These are phyloP conservation scores for Ceratocystiopsis sp. DNA, from an alignment of 2,329 filamentous ascomycete genomes.

Conservation along the genomic window DNA sequence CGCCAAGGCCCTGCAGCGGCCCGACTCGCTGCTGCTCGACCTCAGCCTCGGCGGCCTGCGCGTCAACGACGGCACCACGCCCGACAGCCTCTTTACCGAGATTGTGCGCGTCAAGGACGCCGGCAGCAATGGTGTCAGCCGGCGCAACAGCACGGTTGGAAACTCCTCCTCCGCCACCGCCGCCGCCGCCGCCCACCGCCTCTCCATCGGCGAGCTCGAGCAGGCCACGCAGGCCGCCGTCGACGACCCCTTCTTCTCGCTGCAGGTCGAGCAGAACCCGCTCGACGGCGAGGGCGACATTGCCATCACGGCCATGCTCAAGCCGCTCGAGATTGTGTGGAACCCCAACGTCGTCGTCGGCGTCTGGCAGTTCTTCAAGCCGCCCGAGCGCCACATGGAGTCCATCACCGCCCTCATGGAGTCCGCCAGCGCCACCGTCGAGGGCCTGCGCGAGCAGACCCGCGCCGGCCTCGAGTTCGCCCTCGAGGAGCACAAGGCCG, in stretches of 20 bases:
- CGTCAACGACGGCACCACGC: constrained; percentile 89
- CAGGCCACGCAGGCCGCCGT: constrained; percentile 31
- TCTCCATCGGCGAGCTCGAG: constrained; percentile 39
- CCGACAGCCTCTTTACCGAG: constrained; percentile 79
- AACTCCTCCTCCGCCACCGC: no score
- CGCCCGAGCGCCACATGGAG: constrained; percentile 94
- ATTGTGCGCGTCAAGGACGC: constrained; percentile 85
- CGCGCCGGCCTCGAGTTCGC: constrained; percentile 92
- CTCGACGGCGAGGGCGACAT: constrained; percentile 85
- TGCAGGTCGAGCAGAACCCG: constrained; percentile 89
- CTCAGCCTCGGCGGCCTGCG: constrained; percentile 82
- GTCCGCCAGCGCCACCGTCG: constrained; percentile 84
- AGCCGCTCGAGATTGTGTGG: constrained; percentile 93
- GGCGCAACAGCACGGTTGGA: no score
- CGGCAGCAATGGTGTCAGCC: constrained; percentile 2
- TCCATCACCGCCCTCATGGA: constrained; percentile 94
- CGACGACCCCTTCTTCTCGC: constrained; percentile 72
- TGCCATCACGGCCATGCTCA: constrained; percentile 76
- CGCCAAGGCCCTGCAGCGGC: constrained; percentile 74
- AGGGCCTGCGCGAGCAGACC: constrained; percentile 88
- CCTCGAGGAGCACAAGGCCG: constrained; percentile 91
- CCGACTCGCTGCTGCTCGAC: constrained; percentile 79
- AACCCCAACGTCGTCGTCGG: constrained; percentile 88
- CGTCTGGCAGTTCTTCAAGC: constrained; percentile 87
- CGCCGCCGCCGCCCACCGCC: constrained; percentile 22